A percentile compares a stretch with the other conserved stretches of the same genome.
These are phyloP conservation scores for Colletotrichum orchidophilum DNA, from an alignment of 2,329 filamentous ascomycete species.

Conservation along the genomic window DNA sequence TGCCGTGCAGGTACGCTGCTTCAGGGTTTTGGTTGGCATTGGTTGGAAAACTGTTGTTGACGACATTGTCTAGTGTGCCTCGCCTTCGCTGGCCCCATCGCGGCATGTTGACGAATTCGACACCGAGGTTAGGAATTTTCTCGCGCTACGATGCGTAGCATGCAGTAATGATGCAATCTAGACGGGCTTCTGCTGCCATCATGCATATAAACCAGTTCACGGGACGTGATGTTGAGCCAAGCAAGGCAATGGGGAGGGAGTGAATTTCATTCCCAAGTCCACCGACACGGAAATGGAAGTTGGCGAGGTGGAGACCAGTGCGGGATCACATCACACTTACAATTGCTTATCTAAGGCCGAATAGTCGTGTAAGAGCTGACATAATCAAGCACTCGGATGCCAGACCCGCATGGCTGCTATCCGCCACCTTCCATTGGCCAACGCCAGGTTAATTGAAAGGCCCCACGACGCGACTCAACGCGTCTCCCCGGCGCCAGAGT, in stretches of 20 bases:
- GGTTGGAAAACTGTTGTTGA: neutral
- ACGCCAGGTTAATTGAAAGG: constrained; percentile 16
- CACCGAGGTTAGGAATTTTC: neutral
- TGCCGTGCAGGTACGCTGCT: neutral
- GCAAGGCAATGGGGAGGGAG: neutral
- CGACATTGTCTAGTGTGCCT: neutral
- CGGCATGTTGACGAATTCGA: neutral
- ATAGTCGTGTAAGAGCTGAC: neutral
- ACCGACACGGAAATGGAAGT: too few species aligned
- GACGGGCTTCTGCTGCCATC: neutral
- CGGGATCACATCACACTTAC: too few species aligned
- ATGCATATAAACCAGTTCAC: neutral
- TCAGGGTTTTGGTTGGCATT: neutral
- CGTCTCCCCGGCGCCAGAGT: constrained; percentile 16
- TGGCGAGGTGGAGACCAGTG: too few species aligned
- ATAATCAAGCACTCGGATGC: neutral
- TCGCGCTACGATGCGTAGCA: neutral
- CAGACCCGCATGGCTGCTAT: neutral
- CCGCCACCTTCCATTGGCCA: neutral
- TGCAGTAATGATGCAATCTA: neutral
- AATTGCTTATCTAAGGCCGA: neutral
- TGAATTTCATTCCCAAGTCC: neutral
- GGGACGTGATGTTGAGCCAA: neutral
- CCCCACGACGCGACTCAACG: constrained; percentile 25
- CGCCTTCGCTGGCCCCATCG: neutral